Conservation (phyloP, 331 rosid genomes). For the Erythrophleum ivorense region DNA sequence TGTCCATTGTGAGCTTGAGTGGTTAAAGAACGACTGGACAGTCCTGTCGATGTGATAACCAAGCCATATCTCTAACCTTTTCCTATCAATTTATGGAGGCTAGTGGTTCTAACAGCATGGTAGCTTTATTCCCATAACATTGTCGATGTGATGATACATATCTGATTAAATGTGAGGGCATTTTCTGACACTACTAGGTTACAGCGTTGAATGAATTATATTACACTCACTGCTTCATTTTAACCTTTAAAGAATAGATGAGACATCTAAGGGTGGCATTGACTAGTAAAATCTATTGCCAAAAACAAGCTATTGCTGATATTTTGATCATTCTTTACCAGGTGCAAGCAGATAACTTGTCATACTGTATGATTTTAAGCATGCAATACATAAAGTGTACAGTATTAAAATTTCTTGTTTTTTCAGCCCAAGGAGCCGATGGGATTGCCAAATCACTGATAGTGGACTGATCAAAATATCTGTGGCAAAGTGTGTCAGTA, state of each 20-base stretch:
- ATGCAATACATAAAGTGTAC: not conserved
- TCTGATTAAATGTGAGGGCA: not conserved
- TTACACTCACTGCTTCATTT: not conserved
- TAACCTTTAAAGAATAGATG: not conserved
- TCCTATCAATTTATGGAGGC: not conserved
- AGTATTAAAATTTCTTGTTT: not conserved
- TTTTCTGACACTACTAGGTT: not conserved
- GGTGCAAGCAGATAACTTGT: not conserved
- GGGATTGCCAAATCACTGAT: conserved; percentile 93
- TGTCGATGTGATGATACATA: no score
- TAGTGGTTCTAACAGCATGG: not conserved
- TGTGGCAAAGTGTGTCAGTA: conserved; percentile 68
- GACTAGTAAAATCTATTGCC: not conserved
- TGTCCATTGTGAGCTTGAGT: no score
- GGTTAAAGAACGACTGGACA: no score
- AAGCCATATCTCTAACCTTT: conserved; percentile 1
- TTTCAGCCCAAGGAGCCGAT: conserved; percentile 87
- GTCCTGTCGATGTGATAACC: no score
- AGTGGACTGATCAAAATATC: conserved; percentile 73
- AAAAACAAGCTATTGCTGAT: not conserved
- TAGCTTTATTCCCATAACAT: no score
- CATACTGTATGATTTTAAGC: conserved; percentile 7
- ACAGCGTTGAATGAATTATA: not conserved
- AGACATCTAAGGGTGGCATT: not conserved
- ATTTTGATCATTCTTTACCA: not conserved